Evolutionary conservation across 176 grass and related monocot species (phyloP).

Genomic region (Zoysia pacifica): DNA sequence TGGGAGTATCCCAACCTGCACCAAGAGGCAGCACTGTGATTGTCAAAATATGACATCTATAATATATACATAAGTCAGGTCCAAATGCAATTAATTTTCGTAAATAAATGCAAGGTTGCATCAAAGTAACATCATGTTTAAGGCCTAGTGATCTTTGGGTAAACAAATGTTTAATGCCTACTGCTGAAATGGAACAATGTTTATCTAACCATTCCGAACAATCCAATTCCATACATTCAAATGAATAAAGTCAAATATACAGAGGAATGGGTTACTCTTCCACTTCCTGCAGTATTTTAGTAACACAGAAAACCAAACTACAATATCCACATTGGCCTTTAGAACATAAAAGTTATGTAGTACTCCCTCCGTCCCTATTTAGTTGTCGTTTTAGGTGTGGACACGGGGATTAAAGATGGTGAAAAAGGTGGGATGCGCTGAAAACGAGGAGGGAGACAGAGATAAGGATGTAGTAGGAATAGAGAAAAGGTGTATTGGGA

Average conservation of each 20-base stretch:
- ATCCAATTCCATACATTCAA: background rate
- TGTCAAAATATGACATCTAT: too few relatives aligned
- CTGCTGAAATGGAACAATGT: too few relatives aligned
- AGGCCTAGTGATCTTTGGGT: background rate
- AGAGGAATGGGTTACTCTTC: background rate
- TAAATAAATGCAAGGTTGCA: background rate
- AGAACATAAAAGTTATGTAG: background rate
- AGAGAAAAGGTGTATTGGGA: too few relatives aligned
- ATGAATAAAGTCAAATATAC: background rate
- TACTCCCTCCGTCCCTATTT: too few relatives aligned
- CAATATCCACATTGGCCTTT: background rate
- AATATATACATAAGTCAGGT: too few relatives aligned
- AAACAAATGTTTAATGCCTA: too few relatives aligned
- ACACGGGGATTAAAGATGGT: too few relatives aligned
- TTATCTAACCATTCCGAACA: background rate
- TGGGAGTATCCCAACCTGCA: constrained; percentile 78
- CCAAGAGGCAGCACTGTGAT: background rate
- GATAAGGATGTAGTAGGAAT: too few relatives aligned
- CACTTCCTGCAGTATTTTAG: constrained; percentile 2
- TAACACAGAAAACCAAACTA: background rate
- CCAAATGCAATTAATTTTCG: too few relatives aligned
- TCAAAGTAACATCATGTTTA: background rate
- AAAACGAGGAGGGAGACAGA: too few relatives aligned
- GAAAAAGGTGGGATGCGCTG: too few relatives aligned
- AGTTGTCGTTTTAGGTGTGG: too few relatives aligned